These are phyloP conservation scores for Alliaria petiolata DNA, from an alignment of 345 rosid species.

Conservation along the genomic window DNA sequence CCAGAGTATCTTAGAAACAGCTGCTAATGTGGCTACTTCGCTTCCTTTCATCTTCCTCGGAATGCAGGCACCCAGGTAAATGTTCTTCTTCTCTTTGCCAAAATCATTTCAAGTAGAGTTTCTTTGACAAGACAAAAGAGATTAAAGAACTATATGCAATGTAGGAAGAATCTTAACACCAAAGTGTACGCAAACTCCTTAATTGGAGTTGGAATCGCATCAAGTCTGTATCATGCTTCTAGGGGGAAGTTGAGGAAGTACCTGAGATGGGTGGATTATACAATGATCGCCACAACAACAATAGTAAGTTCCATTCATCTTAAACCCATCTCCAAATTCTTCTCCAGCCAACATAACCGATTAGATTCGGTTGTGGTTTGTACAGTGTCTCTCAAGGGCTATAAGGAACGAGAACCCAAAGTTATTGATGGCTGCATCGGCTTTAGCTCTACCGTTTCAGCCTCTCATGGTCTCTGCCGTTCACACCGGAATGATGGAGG, in stretches of 20 bases:
- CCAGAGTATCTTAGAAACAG: constrained; percentile 52
- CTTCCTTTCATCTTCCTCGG: constrained; percentile 90
- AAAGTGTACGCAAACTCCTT: constrained; percentile 89
- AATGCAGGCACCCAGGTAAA: constrained; percentile 84
- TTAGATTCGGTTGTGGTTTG: not conserved
- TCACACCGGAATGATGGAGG: constrained; percentile 98
- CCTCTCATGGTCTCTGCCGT: constrained; percentile 92
- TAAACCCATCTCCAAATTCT: not conserved
- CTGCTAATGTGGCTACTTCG: constrained; percentile 83
- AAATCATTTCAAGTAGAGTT: not conserved
- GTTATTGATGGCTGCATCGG: constrained; percentile 93
- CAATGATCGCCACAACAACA: constrained; percentile 88
- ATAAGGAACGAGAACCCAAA: constrained; percentile 87
- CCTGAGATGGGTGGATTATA: constrained; percentile 86
- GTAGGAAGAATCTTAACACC: constrained; percentile 66
- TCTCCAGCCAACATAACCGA: not conserved
- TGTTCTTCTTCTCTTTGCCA: not conserved
- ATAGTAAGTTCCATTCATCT: constrained; percentile 44
- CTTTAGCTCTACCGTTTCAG: constrained; percentile 73
- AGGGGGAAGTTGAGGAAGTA: constrained; percentile 74
- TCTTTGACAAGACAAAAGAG: not conserved
- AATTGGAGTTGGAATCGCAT: constrained; percentile 89
- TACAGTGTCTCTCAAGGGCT: constrained; percentile 84
- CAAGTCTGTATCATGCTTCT: constrained; percentile 85
- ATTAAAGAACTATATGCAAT: too few species aligned